Conservation (phyloP, 2,329 filamentous ascomycete species). For the Scedosporium minutisporum region DNA sequence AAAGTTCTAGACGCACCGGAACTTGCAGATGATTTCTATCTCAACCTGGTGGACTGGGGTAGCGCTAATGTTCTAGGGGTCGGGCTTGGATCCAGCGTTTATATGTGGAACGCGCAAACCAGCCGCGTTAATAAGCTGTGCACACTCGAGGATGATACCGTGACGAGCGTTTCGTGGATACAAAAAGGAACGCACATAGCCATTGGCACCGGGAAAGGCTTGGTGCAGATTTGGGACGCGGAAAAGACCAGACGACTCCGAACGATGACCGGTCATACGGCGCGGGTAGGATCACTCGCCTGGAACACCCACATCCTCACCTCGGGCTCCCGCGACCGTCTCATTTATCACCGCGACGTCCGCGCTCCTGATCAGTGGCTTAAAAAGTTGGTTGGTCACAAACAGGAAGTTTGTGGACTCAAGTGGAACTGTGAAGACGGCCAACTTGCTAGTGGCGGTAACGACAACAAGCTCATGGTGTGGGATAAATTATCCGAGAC, state of each 20-base stretch:
- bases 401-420: slow-evolving; percentile 93
- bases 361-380: slow-evolving; percentile 86
- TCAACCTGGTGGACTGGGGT: slow-evolving; percentile 97
- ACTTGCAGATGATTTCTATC: slow-evolving; percentile 91
- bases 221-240: slow-evolving; percentile 97
- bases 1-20: slow-evolving; percentile 96
- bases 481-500: slow-evolving; percentile 96
- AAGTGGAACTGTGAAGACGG: slow-evolving; percentile 97
- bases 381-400: slow-evolving; percentile 80
- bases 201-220: slow-evolving; percentile 86
- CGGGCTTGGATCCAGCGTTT: slow-evolving; percentile 84
- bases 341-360: slow-evolving; percentile 94
- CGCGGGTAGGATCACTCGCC: slow-evolving; percentile 82
- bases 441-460: slow-evolving; percentile 88
- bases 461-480: slow-evolving; percentile 98
- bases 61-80: slow-evolving; percentile 91
- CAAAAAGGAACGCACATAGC: slow-evolving; percentile 93
- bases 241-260: slow-evolving; percentile 74
- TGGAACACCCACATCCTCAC: slow-evolving; percentile 98
- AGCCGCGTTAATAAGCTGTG: slow-evolving; percentile 91
- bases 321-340: slow-evolving; percentile 84
- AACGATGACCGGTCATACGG: slow-evolving; percentile 95
- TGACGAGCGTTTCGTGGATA: slow-evolving; percentile 97
- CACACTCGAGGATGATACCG: slow-evolving; percentile 82
- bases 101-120: slow-evolving; percentile 94